Conservation (phyloP, 2,329 filamentous ascomycete genomes). For the Aspergillus terreus region DNA sequence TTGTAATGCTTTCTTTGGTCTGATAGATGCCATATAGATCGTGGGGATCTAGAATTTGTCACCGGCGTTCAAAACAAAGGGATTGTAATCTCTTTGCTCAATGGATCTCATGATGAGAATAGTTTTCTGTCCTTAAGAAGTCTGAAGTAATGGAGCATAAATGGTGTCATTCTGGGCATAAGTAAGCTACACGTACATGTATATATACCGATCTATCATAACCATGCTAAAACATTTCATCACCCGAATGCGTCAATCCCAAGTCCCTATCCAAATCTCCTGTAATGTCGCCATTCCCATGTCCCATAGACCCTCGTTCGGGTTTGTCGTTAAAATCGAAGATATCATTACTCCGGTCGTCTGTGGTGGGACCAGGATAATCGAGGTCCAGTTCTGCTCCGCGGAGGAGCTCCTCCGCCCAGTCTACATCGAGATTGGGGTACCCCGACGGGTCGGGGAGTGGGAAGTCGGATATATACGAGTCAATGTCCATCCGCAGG, state of each 20-base stretch:
- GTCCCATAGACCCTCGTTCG: slow-evolving; percentile 10
- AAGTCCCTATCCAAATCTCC: slow-evolving; percentile 37
- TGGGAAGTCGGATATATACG: slow-evolving; percentile 16
- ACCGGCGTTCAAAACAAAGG: neutral
- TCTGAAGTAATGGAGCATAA: neutral
- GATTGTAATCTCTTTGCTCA: neutral
- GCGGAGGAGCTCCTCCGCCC: slow-evolving; percentile 28
- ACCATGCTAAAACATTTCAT: slow-evolving; percentile 24
- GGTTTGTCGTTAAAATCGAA: slow-evolving; percentile 20
- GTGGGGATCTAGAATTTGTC: neutral
- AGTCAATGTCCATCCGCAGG: slow-evolving; percentile 24
- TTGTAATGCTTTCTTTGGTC: neutral
- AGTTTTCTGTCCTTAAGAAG: too few relatives aligned
- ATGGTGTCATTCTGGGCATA: neutral
- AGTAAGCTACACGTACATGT: neutral
- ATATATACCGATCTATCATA: neutral
- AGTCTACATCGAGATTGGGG: slow-evolving; percentile 26
- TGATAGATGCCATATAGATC: neutral
- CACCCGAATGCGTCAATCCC: slow-evolving; percentile 26
- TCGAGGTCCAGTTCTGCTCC: slow-evolving; percentile 17
- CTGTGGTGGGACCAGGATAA: slow-evolving; percentile 4
- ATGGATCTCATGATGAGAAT: too few relatives aligned
- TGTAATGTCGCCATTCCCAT: slow-evolving; percentile 24
- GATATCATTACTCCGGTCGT: slow-evolving; percentile 11
- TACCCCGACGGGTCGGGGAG: slow-evolving; percentile 5